Conservation (phyloP, 163 green algal genomes). For the Volvox carteri region DNA sequence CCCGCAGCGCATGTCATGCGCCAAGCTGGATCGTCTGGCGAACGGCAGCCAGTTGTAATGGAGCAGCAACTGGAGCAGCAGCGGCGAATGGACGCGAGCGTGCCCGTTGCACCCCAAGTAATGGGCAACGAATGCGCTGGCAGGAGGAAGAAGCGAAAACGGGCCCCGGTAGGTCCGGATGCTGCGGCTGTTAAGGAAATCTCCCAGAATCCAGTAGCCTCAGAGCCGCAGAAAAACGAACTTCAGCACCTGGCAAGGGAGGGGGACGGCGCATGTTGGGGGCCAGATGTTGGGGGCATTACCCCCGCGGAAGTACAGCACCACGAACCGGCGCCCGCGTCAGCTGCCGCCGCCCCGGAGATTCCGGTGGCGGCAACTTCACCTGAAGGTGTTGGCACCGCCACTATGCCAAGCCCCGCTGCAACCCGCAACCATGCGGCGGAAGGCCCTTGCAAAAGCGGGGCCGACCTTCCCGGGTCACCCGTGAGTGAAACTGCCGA, state of each 20-base stretch:
- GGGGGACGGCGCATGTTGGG: too few species aligned
- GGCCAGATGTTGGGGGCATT: too few species aligned
- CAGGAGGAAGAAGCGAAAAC: too few species aligned
- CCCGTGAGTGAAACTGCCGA: not conserved
- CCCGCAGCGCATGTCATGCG: not conserved
- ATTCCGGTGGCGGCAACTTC: too few species aligned
- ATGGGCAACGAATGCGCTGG: not conserved
- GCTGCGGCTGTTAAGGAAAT: not conserved
- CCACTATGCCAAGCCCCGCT: not conserved
- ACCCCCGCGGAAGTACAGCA: too few species aligned
- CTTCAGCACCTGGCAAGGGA: too few species aligned
- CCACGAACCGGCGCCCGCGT: too few species aligned
- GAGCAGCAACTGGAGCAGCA: not conserved
- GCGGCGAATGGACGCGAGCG: not conserved
- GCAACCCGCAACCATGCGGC: not conserved
- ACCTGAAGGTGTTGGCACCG: not conserved
- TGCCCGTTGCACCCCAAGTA: not conserved
- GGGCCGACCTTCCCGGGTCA: not conserved
- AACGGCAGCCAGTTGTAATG: not conserved
- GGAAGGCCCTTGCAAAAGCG: not conserved
- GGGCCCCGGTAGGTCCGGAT: too few species aligned
- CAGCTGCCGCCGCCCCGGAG: too few species aligned
- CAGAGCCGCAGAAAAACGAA: too few species aligned
- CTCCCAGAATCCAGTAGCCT: not conserved
- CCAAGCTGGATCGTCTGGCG: not conserved